A percentile compares a stretch with the other conserved stretches of the same genome.
Evolutionary conservation across 805 yeast species (phyloP).

Genomic region (Yamadazyma philogaea): DNA sequence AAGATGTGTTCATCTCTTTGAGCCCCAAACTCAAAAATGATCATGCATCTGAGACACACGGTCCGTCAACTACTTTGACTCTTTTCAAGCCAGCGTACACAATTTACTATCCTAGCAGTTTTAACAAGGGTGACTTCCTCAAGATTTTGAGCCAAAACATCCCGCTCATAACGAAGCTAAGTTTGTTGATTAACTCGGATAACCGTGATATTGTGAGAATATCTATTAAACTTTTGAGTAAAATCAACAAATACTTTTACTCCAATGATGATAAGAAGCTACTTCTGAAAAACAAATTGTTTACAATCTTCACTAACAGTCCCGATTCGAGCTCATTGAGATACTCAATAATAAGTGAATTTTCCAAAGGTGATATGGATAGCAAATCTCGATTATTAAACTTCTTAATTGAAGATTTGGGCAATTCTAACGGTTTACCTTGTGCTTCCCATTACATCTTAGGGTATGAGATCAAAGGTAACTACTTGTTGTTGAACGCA

Average conservation of each 20-base stretch:
- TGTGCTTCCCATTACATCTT: constrained; percentile 71
- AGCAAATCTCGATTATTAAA: constrained; percentile 58
- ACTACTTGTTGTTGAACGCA: constrained; percentile 53
- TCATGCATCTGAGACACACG: not conserved
- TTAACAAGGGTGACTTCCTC: constrained; percentile 62
- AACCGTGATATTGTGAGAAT: constrained; percentile 48
- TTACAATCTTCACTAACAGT: constrained; percentile 69
- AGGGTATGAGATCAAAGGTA: constrained; percentile 58
- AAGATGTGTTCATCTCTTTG: constrained; percentile 22
- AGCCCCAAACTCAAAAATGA: constrained; percentile 8
- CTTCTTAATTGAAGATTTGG: constrained; percentile 51
- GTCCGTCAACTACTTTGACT: not conserved
- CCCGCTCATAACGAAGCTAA: constrained; percentile 69
- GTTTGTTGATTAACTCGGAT: constrained; percentile 66
- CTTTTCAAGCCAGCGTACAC: not conserved
- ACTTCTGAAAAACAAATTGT: constrained; percentile 54
- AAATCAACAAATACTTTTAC: constrained; percentile 36
- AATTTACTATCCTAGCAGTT: constrained; percentile 37
- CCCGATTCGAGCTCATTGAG: constrained; percentile 77
- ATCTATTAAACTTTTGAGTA: constrained; percentile 52
- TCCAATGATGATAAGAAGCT: constrained; percentile 18
- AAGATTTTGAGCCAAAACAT: constrained; percentile 71
- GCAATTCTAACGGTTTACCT: constrained; percentile 36
- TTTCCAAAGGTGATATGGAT: constrained; percentile 42
- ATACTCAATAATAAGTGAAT: constrained; percentile 67